phyloP scores from a whole-genome alignment of 2,329 filamentous ascomycete species.

The Nannizzia gypsea region DNA sequence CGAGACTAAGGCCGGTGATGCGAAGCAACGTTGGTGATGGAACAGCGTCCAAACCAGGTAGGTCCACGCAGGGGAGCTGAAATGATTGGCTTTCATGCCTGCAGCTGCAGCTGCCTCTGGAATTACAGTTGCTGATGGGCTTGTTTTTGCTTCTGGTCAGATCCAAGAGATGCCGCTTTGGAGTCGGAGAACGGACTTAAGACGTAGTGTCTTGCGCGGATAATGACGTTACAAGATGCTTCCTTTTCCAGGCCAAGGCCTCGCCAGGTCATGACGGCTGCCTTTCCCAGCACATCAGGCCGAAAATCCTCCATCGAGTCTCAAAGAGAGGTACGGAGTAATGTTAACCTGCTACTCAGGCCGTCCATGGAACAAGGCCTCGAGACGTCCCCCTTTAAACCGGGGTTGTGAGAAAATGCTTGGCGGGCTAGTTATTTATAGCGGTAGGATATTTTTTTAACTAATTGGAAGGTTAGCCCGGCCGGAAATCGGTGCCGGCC shows the following conservation, averaged over 20 bases:
- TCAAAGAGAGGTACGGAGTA: neutral
- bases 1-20: neutral
- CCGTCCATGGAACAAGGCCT: neutral
- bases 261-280: neutral
- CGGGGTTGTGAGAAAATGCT: neutral
- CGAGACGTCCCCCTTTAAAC: neutral
- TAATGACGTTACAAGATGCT: neutral
- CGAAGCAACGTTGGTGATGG: neutral
- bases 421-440: conserved; percentile 2
- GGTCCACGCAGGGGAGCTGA: neutral
- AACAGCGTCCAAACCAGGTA: neutral
- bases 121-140: neutral
- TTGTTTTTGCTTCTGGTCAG: neutral
- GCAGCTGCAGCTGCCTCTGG: neutral
- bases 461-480: neutral
- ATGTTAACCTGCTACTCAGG: neutral
- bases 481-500: conserved; percentile 3
- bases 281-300: neutral
- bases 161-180: neutral
- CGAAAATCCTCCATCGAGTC: neutral
- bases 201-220: neutral
- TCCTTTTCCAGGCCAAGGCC: neutral
- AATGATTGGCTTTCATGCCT: neutral
- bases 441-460: neutral
- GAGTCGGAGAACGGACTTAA: neutral